These are phyloP conservation scores for Colletotrichum gloeosporioides DNA, from an alignment of 2,329 filamentous ascomycete genomes.

Conservation along the genomic window DNA sequence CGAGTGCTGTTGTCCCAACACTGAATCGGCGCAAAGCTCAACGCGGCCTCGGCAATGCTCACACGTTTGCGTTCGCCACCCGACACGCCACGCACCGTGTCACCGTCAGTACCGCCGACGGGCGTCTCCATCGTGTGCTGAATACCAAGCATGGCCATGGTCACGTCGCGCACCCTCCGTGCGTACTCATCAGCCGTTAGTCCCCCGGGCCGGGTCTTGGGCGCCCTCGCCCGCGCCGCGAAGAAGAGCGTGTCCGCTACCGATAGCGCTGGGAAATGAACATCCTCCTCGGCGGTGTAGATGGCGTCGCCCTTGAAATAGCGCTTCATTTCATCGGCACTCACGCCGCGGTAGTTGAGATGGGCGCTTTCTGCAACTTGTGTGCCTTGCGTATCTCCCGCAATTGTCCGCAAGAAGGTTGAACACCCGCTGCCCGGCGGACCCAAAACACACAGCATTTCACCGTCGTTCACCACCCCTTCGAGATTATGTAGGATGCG, in stretches of 20 bases:
- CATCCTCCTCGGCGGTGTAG: conserved; percentile 70
- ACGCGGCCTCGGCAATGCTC: conserved; percentile 71
- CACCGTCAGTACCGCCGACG: conserved; percentile 68
- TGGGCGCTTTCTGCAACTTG: conserved; percentile 26
- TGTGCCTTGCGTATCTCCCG: conserved; percentile 68
- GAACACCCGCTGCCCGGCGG: conserved; percentile 65
- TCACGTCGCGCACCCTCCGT: conserved; percentile 65
- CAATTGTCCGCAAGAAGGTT: conserved; percentile 71
- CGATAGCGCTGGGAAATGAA: conserved; percentile 63
- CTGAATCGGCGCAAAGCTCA: conserved; percentile 51
- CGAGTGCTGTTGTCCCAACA: conserved; percentile 75
- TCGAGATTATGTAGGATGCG: conserved; percentile 57
- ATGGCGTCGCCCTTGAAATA: conserved; percentile 63
- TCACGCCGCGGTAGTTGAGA: conserved; percentile 20
- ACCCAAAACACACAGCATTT: conserved; percentile 63
- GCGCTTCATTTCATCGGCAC: conserved; percentile 15
- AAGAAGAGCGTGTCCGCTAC: conserved; percentile 69
- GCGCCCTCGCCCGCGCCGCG: conserved; percentile 59
- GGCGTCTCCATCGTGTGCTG: conserved; percentile 72
- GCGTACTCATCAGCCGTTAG: conserved; percentile 46
- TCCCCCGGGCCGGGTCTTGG: conserved; percentile 52
- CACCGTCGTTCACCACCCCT: conserved; percentile 56
- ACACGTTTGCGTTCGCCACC: conserved; percentile 77
- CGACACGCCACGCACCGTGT: conserved; percentile 67
- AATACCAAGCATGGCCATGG: conserved; percentile 78